Evolutionary conservation across 108 stramenopile genomes (phyloP), one percentile per base, ranked within the genome.

Genomic region (Bacterosira constricta): DNA sequence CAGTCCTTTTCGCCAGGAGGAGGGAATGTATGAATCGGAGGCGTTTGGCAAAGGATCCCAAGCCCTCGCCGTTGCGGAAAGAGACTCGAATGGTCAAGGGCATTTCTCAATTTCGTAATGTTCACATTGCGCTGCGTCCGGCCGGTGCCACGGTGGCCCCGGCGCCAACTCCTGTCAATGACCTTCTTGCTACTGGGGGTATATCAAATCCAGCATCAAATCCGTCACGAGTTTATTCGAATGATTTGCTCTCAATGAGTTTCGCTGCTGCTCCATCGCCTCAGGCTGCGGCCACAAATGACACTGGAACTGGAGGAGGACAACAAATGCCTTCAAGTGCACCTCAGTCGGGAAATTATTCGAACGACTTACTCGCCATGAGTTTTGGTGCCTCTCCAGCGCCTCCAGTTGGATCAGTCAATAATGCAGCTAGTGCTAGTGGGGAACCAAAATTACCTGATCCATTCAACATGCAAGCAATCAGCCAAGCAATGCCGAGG

Each of bases 1-100:
- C 75, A 17, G 41, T 74, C 6, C 75, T 81, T 4, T 72, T 81
- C 36, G 67, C 73, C 0, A 75, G 60, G 60, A 74, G 79, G 30
- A 69, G 79, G 38, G 49, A 78, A 23, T 39, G 57, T 37, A 47
- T 71, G 69, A 71, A 71, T 37, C 58, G 13, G 38, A 53, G 49
- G 17, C 69, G 69, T 9, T 53, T 78, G 57, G 51, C 39, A 23
- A 69, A 62, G 13, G 69, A 78, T 59, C 63, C 77, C 46, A 70
- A 66, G 55, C 77, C 77, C 1, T 77, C 69, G 13, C 63, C 69
- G 6, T 34, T 70, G 8, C 11, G 54, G 12, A 71, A 78, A 50
- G 69, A 78, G 57, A 66, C 69, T 4, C 69, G 77, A 25, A 71
- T 78, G 77, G 44, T 71, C 6, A 52, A 45, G 8, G 77, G 69